A percentile compares a stretch with the other conserved stretches of the same genome.
Evolutionary conservation across 805 yeast species (phyloP).

Genomic region (Zygoascus biomembranicola): DNA sequence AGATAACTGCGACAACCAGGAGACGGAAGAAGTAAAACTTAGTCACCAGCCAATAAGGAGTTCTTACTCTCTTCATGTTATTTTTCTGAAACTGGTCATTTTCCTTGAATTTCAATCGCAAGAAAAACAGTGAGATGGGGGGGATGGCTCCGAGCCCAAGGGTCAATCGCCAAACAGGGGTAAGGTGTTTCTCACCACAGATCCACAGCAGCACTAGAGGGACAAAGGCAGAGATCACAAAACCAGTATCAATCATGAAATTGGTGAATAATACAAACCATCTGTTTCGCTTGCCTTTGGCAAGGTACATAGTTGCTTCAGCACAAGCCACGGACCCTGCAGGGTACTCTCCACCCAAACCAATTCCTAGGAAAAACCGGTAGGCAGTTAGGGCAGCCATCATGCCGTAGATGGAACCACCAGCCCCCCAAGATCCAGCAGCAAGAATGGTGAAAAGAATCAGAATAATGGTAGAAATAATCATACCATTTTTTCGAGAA

Average conservation of each 20-base stretch:
- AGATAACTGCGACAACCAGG: conserved; percentile 58
- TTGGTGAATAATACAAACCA: conserved; percentile 87
- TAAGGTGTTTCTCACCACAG: conserved; percentile 58
- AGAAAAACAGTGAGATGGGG: conserved; percentile 66
- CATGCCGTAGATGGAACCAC: conserved; percentile 61
- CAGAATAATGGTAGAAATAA: conserved; percentile 64
- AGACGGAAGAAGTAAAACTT: conserved; percentile 84
- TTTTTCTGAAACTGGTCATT: conserved; percentile 62
- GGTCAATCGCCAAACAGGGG: conserved; percentile 86
- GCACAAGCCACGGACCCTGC: conserved; percentile 91
- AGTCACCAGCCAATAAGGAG: conserved; percentile 62
- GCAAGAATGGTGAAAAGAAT: conserved; percentile 70
- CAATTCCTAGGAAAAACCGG: conserved; percentile 82
- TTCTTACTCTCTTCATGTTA: conserved; percentile 52
- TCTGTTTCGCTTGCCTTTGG: conserved; percentile 79
- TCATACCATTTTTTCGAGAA: conserved; percentile 79
- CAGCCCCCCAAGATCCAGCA: conserved; percentile 83
- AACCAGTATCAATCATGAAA: conserved; percentile 79
- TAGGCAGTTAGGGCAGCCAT: conserved; percentile 76
- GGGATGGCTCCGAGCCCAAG: conserved; percentile 87
- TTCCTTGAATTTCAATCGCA: conserved; percentile 71
- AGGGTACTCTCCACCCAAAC: conserved; percentile 93
- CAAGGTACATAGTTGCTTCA: conserved; percentile 73
- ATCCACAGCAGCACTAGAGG: conserved; percentile 84
- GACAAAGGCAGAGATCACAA: conserved; percentile 74